A percentile compares a stretch with the other conserved stretches of the same genome.
Conservation (phyloP, 148 eudicot genomes). For the Talinum fruticosum region DNA sequence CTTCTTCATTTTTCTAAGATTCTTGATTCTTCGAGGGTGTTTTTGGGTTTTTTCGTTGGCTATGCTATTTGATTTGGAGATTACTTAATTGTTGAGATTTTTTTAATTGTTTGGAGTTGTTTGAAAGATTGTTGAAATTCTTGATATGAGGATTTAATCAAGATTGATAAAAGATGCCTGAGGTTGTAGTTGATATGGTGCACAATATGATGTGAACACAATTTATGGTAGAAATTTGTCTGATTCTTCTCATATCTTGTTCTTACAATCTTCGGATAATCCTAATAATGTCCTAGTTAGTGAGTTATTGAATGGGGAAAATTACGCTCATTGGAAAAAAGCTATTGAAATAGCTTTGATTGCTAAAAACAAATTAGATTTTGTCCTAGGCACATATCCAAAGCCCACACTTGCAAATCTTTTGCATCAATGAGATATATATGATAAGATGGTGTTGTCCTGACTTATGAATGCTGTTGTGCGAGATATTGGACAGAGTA, state of each 20-base stretch:
- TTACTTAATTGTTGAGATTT: no score
- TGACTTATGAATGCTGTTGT: not conserved
- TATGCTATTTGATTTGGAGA: no score
- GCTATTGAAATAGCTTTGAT: not conserved
- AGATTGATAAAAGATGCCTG: no score
- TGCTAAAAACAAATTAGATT: not conserved
- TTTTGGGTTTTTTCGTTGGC: no score
- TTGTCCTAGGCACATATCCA: not conserved
- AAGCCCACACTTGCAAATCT: not conserved
- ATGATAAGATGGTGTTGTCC: not conserved
- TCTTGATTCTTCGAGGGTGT: no score
- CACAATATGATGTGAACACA: not conserved
- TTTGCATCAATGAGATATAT: not conserved
- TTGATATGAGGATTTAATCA: no score
- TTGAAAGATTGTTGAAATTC: no score
- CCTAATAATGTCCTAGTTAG: not conserved
- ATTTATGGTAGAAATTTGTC: not conserved
- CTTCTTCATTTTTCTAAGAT: no score
- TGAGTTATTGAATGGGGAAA: not conserved
- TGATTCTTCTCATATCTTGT: not conserved
- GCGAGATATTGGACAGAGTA: not conserved
- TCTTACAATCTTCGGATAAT: not conserved
- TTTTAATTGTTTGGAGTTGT: no score
- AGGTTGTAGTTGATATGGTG: no score
- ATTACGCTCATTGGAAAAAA: not conserved